phyloP scores from a whole-genome alignment of 2,329 filamentous ascomycete species.

The Massarina eburnea region DNA sequence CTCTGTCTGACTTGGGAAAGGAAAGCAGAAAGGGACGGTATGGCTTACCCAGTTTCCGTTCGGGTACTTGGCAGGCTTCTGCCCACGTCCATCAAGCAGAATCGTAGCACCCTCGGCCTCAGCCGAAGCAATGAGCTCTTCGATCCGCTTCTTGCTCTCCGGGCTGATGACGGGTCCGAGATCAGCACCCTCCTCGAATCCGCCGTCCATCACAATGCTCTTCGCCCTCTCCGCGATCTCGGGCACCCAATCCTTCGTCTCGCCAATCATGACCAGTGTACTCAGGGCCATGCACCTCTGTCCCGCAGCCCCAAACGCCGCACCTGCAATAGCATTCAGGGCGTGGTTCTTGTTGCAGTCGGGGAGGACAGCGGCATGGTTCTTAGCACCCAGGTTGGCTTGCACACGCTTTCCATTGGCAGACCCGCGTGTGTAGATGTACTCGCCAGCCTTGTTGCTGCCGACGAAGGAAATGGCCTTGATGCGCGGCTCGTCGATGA shows the following conservation, averaged over 20 bases:
- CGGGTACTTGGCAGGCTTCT: slow-evolving; percentile 75
- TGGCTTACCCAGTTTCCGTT: slow-evolving; percentile 72
- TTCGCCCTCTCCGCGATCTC: slow-evolving; percentile 78
- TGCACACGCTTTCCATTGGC: slow-evolving; percentile 87
- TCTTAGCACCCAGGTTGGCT: slow-evolving; percentile 86
- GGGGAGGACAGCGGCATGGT: slow-evolving; percentile 80
- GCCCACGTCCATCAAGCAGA: slow-evolving; percentile 77
- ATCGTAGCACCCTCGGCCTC: slow-evolving; percentile 81
- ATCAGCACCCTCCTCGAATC: slow-evolving; percentile 78
- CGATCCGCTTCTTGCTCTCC: slow-evolving; percentile 76
- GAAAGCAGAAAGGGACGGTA: neutral
- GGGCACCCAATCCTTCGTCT: slow-evolving; percentile 79
- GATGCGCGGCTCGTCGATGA: slow-evolving; percentile 80
- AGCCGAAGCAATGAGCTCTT: slow-evolving; percentile 72
- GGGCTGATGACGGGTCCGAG: slow-evolving; percentile 81
- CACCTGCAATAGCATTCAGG: slow-evolving; percentile 79
- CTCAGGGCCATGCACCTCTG: slow-evolving; percentile 87
- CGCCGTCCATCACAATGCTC: slow-evolving; percentile 72
- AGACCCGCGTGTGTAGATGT: slow-evolving; percentile 77
- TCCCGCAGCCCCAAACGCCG: slow-evolving; percentile 81
- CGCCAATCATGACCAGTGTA: slow-evolving; percentile 79
- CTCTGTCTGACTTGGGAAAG: neutral
- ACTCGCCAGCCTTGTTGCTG: slow-evolving; percentile 84
- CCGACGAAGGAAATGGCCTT: slow-evolving; percentile 87
- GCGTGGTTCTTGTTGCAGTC: slow-evolving; percentile 92